Evolutionary conservation across 2,329 filamentous ascomycete species (phyloP).

Genomic region (Pestalotiopsis sp.): DNA sequence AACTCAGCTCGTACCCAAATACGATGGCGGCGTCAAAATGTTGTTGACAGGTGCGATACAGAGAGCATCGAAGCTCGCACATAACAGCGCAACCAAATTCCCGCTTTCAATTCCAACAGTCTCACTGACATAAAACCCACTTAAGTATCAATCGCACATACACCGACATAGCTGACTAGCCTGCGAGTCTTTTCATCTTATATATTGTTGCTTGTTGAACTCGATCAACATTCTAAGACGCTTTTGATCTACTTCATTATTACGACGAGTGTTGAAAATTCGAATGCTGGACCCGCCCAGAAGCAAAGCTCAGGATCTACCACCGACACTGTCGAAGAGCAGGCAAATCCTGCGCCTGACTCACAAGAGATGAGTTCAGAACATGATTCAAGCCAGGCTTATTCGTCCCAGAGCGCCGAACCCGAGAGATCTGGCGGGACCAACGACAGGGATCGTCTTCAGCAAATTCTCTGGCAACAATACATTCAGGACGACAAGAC

Average conservation of each 20-base stretch:
- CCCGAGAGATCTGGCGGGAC: neutral
- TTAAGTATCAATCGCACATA: neutral
- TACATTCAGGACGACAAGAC: neutral
- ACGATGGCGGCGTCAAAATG: neutral
- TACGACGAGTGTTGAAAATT: neutral
- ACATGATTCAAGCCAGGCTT: neutral
- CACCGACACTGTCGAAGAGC: neutral
- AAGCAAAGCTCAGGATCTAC: neutral
- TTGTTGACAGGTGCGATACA: neutral
- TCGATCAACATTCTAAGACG: neutral
- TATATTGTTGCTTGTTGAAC: neutral
- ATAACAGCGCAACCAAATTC: neutral
- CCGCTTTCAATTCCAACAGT: neutral
- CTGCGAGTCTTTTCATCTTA: neutral
- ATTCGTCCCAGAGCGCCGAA: neutral
- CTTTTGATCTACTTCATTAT: neutral
- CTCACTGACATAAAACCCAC: neutral
- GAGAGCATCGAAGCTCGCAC: neutral
- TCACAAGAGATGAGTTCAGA: neutral
- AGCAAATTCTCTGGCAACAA: neutral
- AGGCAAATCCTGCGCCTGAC: neutral
- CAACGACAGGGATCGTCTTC: neutral
- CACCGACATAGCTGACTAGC: neutral
- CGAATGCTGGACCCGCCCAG: neutral
- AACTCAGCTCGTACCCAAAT: neutral